Percentiles rank a stretch among this genome's conserved stretches.
phyloP scores from a whole-genome alignment of 1,139 yeast species.

The Trichomonascaceae sp. region DNA sequence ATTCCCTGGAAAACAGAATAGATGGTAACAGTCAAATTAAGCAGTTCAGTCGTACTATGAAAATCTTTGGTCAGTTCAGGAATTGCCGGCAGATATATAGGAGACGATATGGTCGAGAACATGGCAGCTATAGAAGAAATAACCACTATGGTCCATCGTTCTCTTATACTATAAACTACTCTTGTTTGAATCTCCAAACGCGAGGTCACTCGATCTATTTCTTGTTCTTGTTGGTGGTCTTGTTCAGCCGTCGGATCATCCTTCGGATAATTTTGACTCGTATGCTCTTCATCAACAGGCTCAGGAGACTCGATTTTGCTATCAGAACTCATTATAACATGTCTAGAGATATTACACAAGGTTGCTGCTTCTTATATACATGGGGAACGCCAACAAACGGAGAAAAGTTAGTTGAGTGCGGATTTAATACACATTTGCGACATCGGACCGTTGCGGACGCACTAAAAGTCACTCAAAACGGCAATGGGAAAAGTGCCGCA shows the following conservation, averaged over 20 bases:
- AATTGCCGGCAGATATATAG: constrained; percentile 71
- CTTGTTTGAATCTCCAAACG: constrained; percentile 1
- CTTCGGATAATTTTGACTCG: neutral
- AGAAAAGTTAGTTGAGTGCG: neutral
- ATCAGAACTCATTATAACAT: neutral
- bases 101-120: constrained; percentile 60
- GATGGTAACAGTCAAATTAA: constrained; percentile 64
- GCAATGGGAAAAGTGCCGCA: neutral
- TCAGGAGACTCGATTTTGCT: neutral
- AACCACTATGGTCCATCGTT: constrained; percentile 28
- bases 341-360: neutral
- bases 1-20: constrained; percentile 68
- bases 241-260: neutral
- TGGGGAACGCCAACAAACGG: neutral
- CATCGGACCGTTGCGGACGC: neutral
- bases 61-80: constrained; percentile 49
- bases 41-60: constrained; percentile 45
- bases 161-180: constrained; percentile 6
- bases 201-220: neutral
- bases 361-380: neutral
- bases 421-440: neutral
- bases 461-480: neutral
- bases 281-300: neutral
- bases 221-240: neutral
- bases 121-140: constrained; percentile 44